These are phyloP conservation scores for Plectosphaerella sp. DNA, from an alignment of 2,329 filamentous ascomycete genomes.

Conservation along the genomic window DNA sequence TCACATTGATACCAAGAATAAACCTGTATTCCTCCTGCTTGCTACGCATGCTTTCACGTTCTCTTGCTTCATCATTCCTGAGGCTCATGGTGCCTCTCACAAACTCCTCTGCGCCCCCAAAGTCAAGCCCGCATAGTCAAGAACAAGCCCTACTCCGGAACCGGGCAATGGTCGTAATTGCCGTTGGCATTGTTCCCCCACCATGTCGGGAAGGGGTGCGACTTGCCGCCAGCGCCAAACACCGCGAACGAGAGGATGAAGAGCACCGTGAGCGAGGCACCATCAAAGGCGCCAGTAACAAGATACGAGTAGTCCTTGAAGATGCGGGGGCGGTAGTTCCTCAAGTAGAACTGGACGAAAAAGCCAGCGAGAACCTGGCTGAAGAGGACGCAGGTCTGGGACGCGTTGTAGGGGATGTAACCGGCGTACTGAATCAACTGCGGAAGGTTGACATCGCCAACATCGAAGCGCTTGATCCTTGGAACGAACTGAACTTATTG, in stretches of 20 bases:
- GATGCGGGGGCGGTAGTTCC: conserved; percentile 45
- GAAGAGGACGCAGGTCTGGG: conserved; percentile 50
- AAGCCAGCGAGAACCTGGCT: conserved; percentile 40
- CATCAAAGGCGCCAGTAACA: conserved; percentile 48
- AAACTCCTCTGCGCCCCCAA: too few relatives aligned
- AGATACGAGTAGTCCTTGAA: conserved; percentile 52
- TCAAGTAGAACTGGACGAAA: conserved; percentile 46
- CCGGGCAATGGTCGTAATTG: conserved; percentile 43
- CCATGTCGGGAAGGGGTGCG: conserved; percentile 44
- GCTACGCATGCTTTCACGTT: too few relatives aligned
- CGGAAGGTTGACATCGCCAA: conserved; percentile 43
- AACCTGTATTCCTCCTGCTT: too few relatives aligned
- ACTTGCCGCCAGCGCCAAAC: conserved; percentile 42
- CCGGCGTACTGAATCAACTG: conserved; percentile 52
- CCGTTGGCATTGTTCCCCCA: conserved; percentile 49
- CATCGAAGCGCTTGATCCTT: conserved; percentile 34
- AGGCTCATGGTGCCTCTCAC: too few relatives aligned
- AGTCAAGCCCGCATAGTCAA: too few relatives aligned
- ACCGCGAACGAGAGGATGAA: conserved; percentile 54
- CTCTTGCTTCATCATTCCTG: too few relatives aligned
- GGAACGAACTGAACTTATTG: conserved; percentile 34
- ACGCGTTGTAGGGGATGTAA: conserved; percentile 49
- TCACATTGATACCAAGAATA: too few relatives aligned
- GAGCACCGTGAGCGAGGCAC: conserved; percentile 40
- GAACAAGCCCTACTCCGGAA: conserved; percentile 17